Base-by-base conservation (phyloP, 1,284 basidiomycete genomes). In the Moesziomyces parantarcticus region DNA sequence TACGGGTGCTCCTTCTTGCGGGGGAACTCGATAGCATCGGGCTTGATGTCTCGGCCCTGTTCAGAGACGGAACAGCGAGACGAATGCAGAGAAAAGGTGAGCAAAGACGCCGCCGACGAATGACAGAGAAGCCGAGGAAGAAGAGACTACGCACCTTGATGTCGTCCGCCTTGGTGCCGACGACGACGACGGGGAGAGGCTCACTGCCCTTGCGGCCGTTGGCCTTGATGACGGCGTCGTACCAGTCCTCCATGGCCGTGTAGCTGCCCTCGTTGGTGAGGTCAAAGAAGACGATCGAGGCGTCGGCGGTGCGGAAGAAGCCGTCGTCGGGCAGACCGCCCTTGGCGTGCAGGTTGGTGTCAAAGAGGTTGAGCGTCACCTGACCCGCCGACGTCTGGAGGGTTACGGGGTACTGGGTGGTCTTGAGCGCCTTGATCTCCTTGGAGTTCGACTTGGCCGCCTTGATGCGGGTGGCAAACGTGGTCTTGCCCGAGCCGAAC, bases 391-490 rank as follows among this genome's bases (percentile, higher is more conserved):
- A 65, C 8, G 70, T 74, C 43, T 74, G 58, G 14, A 74, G 70
- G 43, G 47, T 53, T 36, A 74, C 58, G 16, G 57, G 57, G 34
- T 68, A 74, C 49, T 74, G 49, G 6, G 70, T 73, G 22, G 70
- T 68, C 57, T 64, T 67, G 49, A 73, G 61, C 20, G 70, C 70
- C 55, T 73, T 73, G 70, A 68, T 68, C 70, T 67, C 57, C 64
- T 68, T 73, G 26, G 40, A 40, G 44, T 60, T 48, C 9, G 64
- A 41, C 50, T 57, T 64, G 45, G 70, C 70, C 57, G 64, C 60
- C 54, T 55, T 67, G 57, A 73, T 47, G 26, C 70, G 70, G 21
- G 70, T 73, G 58, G 70, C 70, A 50, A 73, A 73, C 20, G 64
- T 42, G 10, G 70, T 73, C 70, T 68, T 73, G 47, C 70, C 70